Conservation (phyloP, 495 filamentous ascomycete genomes). For the Talaromyces nanjingensis region DNA sequence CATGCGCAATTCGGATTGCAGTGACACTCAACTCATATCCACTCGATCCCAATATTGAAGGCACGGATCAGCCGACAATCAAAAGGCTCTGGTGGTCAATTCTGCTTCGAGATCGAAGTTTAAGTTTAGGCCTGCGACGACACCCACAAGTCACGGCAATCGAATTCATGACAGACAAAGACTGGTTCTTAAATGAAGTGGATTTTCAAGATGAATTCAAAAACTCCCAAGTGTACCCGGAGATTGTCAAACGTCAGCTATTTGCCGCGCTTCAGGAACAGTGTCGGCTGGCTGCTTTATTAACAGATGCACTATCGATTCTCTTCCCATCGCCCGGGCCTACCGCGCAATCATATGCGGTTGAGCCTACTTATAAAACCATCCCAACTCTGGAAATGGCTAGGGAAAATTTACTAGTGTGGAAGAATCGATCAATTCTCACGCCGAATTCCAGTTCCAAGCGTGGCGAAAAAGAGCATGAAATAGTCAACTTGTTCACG, state of each 20-base stretch:
- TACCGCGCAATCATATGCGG: conserved; percentile 7
- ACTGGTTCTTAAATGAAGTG: conserved; percentile 24
- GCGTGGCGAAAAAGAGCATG: conserved; percentile 15
- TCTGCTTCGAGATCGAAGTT: conserved; percentile 41
- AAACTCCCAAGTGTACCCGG: conserved; percentile 33
- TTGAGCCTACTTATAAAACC: conserved; percentile 12
- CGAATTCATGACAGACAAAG: conserved; percentile 27
- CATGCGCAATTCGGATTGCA: conserved; percentile 39
- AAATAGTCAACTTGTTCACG: conserved; percentile 28
- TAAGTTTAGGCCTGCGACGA: conserved; percentile 41
- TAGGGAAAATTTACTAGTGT: conserved; percentile 15
- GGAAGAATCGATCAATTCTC: conserved; percentile 14
- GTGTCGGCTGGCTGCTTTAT: conserved; percentile 34
- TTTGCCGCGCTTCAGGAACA: conserved; percentile 38
- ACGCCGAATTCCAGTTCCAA: neutral
- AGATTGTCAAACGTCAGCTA: conserved; percentile 31
- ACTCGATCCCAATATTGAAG: conserved; percentile 1
- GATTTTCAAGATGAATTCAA: conserved; percentile 40
- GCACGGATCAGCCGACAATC: conserved; percentile 19
- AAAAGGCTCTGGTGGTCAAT: conserved; percentile 47
- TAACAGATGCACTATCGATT: conserved; percentile 38
- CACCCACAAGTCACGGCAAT: conserved; percentile 38
- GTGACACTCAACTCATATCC: conserved; percentile 35
- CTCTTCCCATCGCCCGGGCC: conserved; percentile 28
- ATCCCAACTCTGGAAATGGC: conserved; percentile 14